Evolutionary conservation across 2,329 filamentous ascomycete species (phyloP).

Genomic region (Epichloe bromicola): DNA sequence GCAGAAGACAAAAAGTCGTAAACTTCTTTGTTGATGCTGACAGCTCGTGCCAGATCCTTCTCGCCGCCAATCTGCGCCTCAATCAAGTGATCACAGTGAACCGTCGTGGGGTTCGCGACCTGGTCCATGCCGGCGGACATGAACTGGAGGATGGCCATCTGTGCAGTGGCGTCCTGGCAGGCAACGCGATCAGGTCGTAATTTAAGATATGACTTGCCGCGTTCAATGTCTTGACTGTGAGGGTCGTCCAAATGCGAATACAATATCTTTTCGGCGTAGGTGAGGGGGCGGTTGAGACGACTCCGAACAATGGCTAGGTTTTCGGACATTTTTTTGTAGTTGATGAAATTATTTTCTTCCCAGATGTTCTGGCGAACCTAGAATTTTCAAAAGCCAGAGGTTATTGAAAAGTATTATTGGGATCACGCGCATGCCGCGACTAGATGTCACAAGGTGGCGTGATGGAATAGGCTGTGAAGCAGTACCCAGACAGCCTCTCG

Average conservation of each 20-base stretch:
- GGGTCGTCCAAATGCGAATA: slow-evolving; percentile 98
- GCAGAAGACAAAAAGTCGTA: slow-evolving; percentile 92
- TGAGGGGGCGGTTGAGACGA: slow-evolving; percentile 84
- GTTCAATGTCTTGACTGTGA: slow-evolving; percentile 89
- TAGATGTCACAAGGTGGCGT: background rate
- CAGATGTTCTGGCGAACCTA: slow-evolving; percentile 88
- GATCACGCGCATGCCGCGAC: background rate
- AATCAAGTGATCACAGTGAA: slow-evolving; percentile 99
- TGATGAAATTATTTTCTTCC: slow-evolving; percentile 95
- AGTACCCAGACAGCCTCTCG: background rate
- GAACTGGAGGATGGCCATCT: slow-evolving; percentile 99
- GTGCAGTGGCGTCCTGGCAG: slow-evolving; percentile 97
- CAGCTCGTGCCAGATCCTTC: slow-evolving; percentile 85
- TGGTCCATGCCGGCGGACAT: slow-evolving; percentile 97
- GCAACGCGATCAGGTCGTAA: slow-evolving; percentile 94
- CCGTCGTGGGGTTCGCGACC: slow-evolving; percentile 86
- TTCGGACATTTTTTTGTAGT: slow-evolving; percentile 99
- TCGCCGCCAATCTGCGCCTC: slow-evolving; percentile 87
- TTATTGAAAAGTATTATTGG: background rate
- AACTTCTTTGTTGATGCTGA: slow-evolving; percentile 96
- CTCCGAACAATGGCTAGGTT: slow-evolving; percentile 83
- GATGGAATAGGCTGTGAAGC: background rate
- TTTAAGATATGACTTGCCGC: slow-evolving; percentile 90
- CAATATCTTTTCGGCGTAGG: slow-evolving; percentile 94
- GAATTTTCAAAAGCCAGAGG: background rate